Evolutionary conservation across 495 filamentous ascomycete species (phyloP), one percentile per base, ranked within the genome.

Genomic region (Parachaetomium inaequale): DNA sequence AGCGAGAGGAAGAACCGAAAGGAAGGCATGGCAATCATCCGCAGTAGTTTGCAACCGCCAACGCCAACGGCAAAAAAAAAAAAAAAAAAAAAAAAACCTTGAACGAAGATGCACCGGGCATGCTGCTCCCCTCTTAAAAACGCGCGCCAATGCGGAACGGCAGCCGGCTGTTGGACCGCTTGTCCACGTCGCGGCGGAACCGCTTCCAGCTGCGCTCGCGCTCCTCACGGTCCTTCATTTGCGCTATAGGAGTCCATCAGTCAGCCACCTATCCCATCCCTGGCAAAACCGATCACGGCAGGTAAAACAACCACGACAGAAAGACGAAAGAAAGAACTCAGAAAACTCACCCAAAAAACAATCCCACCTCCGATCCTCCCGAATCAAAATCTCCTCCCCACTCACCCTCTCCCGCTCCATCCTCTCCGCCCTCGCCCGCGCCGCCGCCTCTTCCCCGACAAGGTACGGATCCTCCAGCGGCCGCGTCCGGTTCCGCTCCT

Each of bases 391-490:
- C 55, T 78, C 76, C 14, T 79, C 75, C 1, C 75, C 78, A 31
- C 70, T 72, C 70, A 78, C 71, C 34, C 70, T 74, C 72, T 82
- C 75, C 50, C 78, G 60, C 34, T 75, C 78, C 51, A 80, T 59
- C 63, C 81, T 73, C 71, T 79, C 76, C 45, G 62, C 64, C 54
- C 76, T 63, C 21, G 79, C 80, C 52, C 66, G 60, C 21, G 71
- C 70, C 21, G 81, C 81, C 12, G 77, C 81, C 61, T 75, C 73
- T 70, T 84, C 81, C 34, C 81, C 81, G 0, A 82, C 81, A 7
- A 83, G 72, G 23, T 79, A 73, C 7, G 80, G 81, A 62, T 83
- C 81, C 66, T 84, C 81, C 25, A 80, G 74, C 26, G 78, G 79
- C n/a, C 78, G 68, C 14, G 76, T 52, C 21, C 66, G 62, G 43